A percentile compares a stretch with the other conserved stretches of the same genome.
These are phyloP conservation scores for Talaromyces pinophilus DNA, from an alignment of 2,329 filamentous ascomycete species.

Conservation along the genomic window DNA sequence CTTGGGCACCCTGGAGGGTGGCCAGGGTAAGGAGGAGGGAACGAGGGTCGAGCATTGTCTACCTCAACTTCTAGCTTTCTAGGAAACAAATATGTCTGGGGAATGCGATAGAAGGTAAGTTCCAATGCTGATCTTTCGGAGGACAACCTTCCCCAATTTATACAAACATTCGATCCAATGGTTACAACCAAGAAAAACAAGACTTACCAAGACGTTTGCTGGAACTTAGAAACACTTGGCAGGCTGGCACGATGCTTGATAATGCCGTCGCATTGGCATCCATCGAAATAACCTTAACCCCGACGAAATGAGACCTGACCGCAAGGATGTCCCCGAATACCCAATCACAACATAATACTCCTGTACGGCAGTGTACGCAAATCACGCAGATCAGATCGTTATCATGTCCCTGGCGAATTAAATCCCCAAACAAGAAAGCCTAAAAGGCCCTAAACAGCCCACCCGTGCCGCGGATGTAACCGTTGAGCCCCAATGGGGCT, in stretches of 20 bases:
- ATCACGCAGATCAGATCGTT: slow-evolving; percentile 10
- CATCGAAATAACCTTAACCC: neutral
- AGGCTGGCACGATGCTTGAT: slow-evolving; percentile 8
- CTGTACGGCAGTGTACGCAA: neutral
- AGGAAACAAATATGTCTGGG: neutral
- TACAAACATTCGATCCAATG: neutral
- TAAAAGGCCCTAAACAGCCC: slow-evolving; percentile 5
- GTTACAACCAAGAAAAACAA: neutral
- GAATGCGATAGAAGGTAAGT: neutral
- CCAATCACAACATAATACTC: neutral
- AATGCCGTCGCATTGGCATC: slow-evolving; percentile 12
- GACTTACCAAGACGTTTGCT: slow-evolving; percentile 3
- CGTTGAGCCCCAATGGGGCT: slow-evolving; percentile 4
- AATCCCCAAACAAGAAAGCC: neutral
- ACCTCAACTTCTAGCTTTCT: neutral
- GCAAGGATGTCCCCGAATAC: neutral
- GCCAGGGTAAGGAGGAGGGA: neutral
- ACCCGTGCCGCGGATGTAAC: slow-evolving; percentile 13
- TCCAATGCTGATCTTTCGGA: neutral
- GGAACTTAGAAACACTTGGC: neutral
- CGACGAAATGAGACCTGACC: neutral
- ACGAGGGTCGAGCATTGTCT: neutral
- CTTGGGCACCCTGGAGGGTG: slow-evolving; percentile 30
- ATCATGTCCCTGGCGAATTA: neutral
- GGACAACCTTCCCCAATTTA: neutral